Percentiles rank a stretch among this genome's conserved stretches.
phyloP scores from a whole-genome alignment of 179 eudicot species.

The Actinidia arguta region DNA sequence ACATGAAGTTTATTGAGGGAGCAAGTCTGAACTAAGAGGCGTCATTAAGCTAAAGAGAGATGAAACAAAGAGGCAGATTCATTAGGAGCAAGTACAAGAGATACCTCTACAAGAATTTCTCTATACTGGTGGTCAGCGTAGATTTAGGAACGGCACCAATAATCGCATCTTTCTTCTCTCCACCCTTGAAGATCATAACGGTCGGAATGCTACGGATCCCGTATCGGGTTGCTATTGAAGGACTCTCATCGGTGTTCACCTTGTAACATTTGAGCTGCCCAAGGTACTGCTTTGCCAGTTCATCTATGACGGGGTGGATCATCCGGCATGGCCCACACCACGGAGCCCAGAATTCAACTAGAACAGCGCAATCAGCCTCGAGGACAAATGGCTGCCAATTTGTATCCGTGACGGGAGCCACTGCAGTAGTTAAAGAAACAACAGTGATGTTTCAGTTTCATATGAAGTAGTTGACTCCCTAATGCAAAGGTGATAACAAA shows the following conservation, averaged over 20 bases:
- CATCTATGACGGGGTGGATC: slow-evolving; percentile 79
- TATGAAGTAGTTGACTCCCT: not conserved
- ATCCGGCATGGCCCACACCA: slow-evolving; percentile 99
- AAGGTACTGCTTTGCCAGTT: slow-evolving; percentile 67
- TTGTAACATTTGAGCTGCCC: slow-evolving; percentile 85
- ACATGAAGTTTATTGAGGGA: slow-evolving; percentile 23
- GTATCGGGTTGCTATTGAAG: slow-evolving; percentile 69
- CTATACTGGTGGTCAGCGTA: slow-evolving; percentile 70
- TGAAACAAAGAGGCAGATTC: not conserved
- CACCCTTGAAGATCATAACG: slow-evolving; percentile 79
- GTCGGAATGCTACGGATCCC: slow-evolving; percentile 96
- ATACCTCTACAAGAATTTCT: slow-evolving; percentile 55
- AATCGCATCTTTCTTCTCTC: slow-evolving; percentile 92
- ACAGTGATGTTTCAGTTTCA: slow-evolving; percentile 3
- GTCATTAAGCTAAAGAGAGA: not conserved
- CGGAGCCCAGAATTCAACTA: slow-evolving; percentile 97
- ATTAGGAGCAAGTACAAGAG: not conserved
- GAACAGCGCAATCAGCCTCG: slow-evolving; percentile 60
- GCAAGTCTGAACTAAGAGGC: slow-evolving; percentile 21
- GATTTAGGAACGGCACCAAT: slow-evolving; percentile 94
- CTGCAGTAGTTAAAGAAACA: slow-evolving; percentile 49
- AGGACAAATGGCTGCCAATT: slow-evolving; percentile 72
- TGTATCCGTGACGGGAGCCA: slow-evolving; percentile 58
- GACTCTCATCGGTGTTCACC: slow-evolving; percentile 85
- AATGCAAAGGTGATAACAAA: not conserved